A percentile compares a stretch with the other conserved stretches of the same genome.
These are phyloP conservation scores for Cordyceps farinosa DNA, from an alignment of 2,329 filamentous ascomycete species.

Conservation along the genomic window DNA sequence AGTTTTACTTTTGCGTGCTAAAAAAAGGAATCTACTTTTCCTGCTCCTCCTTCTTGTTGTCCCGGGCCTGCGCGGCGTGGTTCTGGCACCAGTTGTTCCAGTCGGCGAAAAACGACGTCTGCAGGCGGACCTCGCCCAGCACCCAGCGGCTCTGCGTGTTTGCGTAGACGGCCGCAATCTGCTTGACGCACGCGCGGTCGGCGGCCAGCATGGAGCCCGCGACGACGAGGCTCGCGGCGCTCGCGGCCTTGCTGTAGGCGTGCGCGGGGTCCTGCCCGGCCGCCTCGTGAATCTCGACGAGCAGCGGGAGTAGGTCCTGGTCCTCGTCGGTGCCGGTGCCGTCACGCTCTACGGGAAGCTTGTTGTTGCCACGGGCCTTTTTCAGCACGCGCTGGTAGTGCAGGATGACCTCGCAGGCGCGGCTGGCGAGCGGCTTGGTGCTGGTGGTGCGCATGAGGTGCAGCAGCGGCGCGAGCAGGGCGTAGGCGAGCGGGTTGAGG, in stretches of 20 bases:
- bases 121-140: conserved; percentile 55
- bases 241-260: conserved; percentile 70
- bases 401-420: conserved; percentile 68
- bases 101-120: conserved; percentile 64
- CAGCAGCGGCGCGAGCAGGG: conserved; percentile 73
- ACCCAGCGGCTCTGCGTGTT: conserved; percentile 57
- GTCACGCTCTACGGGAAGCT: conserved; percentile 24
- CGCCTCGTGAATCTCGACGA: conserved; percentile 67
- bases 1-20: background rate
- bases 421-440: conserved; percentile 70
- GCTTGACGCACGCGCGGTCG: conserved; percentile 49
- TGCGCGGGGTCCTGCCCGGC: conserved; percentile 62
- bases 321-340: conserved; percentile 39
- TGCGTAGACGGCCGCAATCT: conserved; percentile 61
- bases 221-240: conserved; percentile 65
- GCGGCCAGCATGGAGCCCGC: conserved; percentile 57
- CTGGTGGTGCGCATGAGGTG: conserved; percentile 71
- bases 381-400: conserved; percentile 65
- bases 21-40: background rate
- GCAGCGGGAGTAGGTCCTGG: conserved; percentile 49
- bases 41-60: conserved; percentile 21
- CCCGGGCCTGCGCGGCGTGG: conserved; percentile 35
- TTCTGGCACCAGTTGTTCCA: conserved; percentile 71
- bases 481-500: conserved; percentile 59
- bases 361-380: conserved; percentile 47